Evolutionary conservation across 2,329 filamentous ascomycete genomes (phyloP).

Genomic region (Monilinia vaccinii-corymbosi): DNA sequence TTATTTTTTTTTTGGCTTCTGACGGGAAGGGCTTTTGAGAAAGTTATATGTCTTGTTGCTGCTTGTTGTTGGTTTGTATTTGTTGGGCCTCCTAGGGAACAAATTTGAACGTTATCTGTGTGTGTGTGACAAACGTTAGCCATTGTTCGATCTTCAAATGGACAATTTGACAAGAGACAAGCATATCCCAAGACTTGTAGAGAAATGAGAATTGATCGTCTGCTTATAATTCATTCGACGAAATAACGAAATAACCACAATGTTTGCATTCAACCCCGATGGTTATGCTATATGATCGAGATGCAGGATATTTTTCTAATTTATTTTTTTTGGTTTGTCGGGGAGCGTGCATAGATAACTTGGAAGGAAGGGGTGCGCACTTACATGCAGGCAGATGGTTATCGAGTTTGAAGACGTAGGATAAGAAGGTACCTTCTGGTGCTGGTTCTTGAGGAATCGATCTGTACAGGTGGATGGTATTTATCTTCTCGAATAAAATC

Average conservation of each 20-base stretch:
- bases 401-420: conserved; percentile 6
- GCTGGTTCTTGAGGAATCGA: not conserved
- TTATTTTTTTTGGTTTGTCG: not conserved
- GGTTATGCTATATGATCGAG: not conserved
- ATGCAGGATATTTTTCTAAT: no score
- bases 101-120: conserved; percentile 15
- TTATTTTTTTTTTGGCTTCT: no score
- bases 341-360: not conserved
- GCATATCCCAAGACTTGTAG: not conserved
- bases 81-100: conserved; percentile 6
- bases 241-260: not conserved
- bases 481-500: not conserved
- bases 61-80: conserved; percentile 16
- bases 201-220: not conserved
- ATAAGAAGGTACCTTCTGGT: not conserved
- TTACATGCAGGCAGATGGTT: conserved; percentile 17
- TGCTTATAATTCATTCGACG: not conserved
- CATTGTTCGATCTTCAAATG: conserved; percentile 10
- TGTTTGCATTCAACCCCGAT: not conserved
- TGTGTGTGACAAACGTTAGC: conserved; percentile 27
- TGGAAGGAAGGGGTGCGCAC: conserved; percentile 14
- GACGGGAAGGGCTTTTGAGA: conserved; percentile 13
- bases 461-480: not conserved
- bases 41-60: conserved; percentile 14
- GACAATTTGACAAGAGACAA: conserved; percentile 18